These are phyloP conservation scores for Bocquillonia castaneifolia DNA, from an alignment of 441 rosid species.

Conservation along the genomic window DNA sequence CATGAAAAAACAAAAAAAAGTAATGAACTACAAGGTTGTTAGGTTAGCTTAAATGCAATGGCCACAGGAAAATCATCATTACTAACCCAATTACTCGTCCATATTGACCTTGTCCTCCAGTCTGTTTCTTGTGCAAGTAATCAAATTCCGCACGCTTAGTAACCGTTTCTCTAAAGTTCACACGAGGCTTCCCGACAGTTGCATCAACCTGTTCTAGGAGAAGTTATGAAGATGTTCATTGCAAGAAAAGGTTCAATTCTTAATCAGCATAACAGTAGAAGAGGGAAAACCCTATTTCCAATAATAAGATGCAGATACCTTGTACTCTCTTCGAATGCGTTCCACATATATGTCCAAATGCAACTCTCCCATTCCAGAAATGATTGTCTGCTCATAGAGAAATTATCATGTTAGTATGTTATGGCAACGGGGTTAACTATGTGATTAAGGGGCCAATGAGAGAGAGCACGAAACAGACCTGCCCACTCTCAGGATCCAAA, in stretches of 20 bases:
- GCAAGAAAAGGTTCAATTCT: not conserved
- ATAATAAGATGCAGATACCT: conserved; percentile 40
- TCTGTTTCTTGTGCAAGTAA: conserved; percentile 95
- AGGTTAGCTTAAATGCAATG: not conserved
- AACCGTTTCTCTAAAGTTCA: conserved; percentile 90
- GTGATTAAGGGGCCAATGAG: conserved; percentile 6
- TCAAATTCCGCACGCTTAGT: conserved; percentile 87
- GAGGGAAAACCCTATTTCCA: not conserved
- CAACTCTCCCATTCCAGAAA: conserved; percentile 99
- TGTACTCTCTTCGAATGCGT: conserved; percentile 90
- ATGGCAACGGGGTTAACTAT: not conserved
- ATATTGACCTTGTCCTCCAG: conserved; percentile 98
- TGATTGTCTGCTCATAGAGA: conserved; percentile 62
- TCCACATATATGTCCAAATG: conserved; percentile 94
- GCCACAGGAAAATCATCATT: conserved; percentile 7
- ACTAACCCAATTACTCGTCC: conserved; percentile 88
- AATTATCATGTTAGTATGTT: conserved; percentile 6
- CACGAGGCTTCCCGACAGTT: conserved; percentile 95
- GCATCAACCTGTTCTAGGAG: conserved; percentile 70
- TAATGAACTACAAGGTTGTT: not conserved
- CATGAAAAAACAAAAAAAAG: not conserved
- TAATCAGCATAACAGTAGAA: not conserved
- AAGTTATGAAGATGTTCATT: conserved; percentile 1
- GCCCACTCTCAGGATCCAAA: conserved; percentile 95
- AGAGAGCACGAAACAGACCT: conserved; percentile 48